phyloP scores from a whole-genome alignment of 2,329 filamentous ascomycete species.

The Coniochaeta hoffmannii region DNA sequence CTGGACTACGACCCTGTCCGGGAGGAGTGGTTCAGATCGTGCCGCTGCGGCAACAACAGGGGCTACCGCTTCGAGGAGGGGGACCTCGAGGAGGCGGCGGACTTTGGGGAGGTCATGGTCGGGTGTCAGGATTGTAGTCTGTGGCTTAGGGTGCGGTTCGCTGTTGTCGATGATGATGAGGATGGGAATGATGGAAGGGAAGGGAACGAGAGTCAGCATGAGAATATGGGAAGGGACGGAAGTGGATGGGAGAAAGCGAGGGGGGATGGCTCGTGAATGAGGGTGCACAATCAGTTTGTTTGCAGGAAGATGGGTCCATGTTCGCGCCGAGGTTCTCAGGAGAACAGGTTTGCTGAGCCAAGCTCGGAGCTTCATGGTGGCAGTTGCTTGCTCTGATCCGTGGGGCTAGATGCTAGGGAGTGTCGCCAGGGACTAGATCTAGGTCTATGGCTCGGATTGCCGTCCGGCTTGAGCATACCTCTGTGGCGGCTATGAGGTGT shows the following conservation, averaged over 20 bases:
- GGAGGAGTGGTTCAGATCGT: conserved; percentile 44
- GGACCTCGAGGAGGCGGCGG: conserved; percentile 51
- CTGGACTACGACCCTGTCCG: conserved; percentile 40
- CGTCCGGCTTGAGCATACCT: too few relatives aligned
- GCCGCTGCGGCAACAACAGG: conserved; percentile 56
- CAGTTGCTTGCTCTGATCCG: too few relatives aligned
- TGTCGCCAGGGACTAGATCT: too few relatives aligned
- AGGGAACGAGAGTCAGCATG: too few relatives aligned
- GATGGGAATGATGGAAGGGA: background rate
- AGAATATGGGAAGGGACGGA: background rate
- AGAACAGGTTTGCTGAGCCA: too few relatives aligned
- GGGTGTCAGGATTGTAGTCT: conserved; percentile 61
- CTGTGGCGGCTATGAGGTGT: too few relatives aligned
- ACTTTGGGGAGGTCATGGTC: conserved; percentile 54
- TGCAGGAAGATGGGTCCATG: too few relatives aligned
- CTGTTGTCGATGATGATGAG: conserved; percentile 33
- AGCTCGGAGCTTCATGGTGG: too few relatives aligned
- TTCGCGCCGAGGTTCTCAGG: too few relatives aligned
- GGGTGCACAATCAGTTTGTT: background rate
- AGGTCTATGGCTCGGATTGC: too few relatives aligned
- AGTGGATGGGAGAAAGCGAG: background rate
- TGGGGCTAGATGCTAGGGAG: too few relatives aligned
- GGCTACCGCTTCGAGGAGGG: conserved; percentile 52
- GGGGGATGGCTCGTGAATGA: background rate
- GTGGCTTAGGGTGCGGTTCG: conserved; percentile 59